phyloP scores from a whole-genome alignment of 164 flowering plant genomes.

The Hamamelis virginiana region DNA sequence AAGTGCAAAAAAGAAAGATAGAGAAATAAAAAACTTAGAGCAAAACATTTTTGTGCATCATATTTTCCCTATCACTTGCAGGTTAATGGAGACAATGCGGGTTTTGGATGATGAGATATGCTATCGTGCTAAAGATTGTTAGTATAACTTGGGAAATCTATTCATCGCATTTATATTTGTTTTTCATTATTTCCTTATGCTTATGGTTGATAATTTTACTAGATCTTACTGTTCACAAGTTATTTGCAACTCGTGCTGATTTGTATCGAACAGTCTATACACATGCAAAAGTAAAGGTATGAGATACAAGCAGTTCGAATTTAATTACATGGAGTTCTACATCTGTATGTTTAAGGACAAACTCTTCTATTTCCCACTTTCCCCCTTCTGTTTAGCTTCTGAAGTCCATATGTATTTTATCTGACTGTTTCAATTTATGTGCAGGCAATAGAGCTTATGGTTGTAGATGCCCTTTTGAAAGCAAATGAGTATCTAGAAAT shows the following conservation, averaged over 20 bases:
- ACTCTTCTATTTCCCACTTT: not conserved
- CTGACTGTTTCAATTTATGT: not conserved
- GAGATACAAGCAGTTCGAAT: not conserved
- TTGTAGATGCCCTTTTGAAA: slow-evolving; percentile 75
- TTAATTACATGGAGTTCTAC: not conserved
- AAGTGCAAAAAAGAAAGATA: not conserved
- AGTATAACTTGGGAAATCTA: slow-evolving; percentile 30
- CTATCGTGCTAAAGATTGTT: slow-evolving; percentile 86
- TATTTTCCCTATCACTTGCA: slow-evolving; percentile 27
- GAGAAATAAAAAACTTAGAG: not conserved
- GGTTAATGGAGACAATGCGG: slow-evolving; percentile 89
- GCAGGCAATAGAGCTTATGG: slow-evolving; percentile 94
- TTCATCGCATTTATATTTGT: not conserved
- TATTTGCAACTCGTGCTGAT: slow-evolving; percentile 86
- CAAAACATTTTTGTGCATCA: slow-evolving; percentile 3
- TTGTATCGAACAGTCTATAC: slow-evolving; percentile 81
- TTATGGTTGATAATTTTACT: slow-evolving; percentile 19
- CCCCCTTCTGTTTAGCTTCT: not conserved
- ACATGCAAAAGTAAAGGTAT: slow-evolving; percentile 95
- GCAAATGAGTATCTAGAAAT: slow-evolving; percentile 64
- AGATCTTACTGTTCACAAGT: slow-evolving; percentile 78
- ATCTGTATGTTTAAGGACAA: too few relatives aligned
- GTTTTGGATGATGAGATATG: slow-evolving; percentile 93
- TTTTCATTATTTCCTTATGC: slow-evolving; percentile 10
- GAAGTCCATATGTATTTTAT: not conserved